Base-by-base conservation (phyloP, 129 eudicot species). In the Flaveria sonorensis region DNA sequence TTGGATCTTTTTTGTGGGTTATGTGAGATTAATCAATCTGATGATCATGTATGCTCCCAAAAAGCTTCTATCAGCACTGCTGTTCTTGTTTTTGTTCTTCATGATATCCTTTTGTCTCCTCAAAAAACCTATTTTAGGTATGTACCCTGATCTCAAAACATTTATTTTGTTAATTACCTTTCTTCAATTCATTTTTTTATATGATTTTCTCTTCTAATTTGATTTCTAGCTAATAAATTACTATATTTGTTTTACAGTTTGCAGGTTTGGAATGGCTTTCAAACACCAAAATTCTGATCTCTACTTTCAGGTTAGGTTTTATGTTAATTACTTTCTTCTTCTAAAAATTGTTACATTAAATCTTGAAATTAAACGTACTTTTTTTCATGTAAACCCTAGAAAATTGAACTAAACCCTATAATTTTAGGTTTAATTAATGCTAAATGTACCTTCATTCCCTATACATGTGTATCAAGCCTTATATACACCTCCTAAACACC, bases 121-220 rank as follows among this genome's bases (percentile, higher is more conserved):
- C 62, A 75, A 66, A 32, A 80, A 65, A 71, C 73, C 78, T 70
- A 71, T 68, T 55, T 67, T 72, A 71, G 79, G 87, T 84, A 76
- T 39, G 72, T 60, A 26, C 68, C 56, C 70, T 64, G 42, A 39
- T 40, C 72, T 50, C 64, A 57, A 46, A 26, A 42, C 18, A 60
- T 11, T 21, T 11, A 24, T 52, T 2, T 48, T 51, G 28, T 26
- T 57, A 10, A 23, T 64, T 30, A 10, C 3, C 23, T 48, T 39
- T 52, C 74, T 64, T 21, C 20, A 19, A 30, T 30, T 30, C 36
- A 30, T 30, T 32, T 53, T 59, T 42, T 26, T 36, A 16, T 55
- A 2, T 55, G 28, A 12, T 75, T 11, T 23, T 15, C 6, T 23
- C 47, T 73, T 70, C 30, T 40, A 45, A 42, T 28, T 20, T 63